Evolutionary conservation across 2,329 filamentous ascomycete genomes (phyloP), one percentile per base, ranked within the genome.

Genomic region (Cordyceps militaris): DNA sequence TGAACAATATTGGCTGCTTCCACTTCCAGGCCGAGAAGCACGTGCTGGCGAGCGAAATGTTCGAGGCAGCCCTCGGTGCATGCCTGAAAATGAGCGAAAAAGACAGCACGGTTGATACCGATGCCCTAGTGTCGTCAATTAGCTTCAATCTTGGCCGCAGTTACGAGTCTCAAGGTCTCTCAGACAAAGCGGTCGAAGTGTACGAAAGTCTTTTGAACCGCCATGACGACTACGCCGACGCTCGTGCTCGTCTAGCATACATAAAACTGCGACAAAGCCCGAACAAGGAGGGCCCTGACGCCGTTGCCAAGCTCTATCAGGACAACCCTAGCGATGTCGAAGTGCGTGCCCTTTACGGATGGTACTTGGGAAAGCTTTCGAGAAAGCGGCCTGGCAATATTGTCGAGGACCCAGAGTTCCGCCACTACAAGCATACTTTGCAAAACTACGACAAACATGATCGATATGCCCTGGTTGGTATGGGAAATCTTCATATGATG

Each of bases 1-100:
- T 99, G 44, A 99, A 97, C 78, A 99, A 99, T 70, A 96, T 97
- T 69, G 94, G 90, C 5, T 97, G 92, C 71, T 97, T 97, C 73
- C 85, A 96, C 64, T 97, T 91, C 64, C 91, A 96, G 68, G 81
- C 85, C 2, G 91, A 96, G 65, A 91, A 91, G 68, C 86, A 88
- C 62, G 84, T 87, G 21, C 79, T 84, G 61, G 92, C 94, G 23
- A 87, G 89, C 63, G 87, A 93, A 52, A 82, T 95, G 74, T 99
- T 97, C 69, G 90, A 99, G 70, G 86, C 89, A n/a, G 94, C 92
- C 0, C 76, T 99, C 56, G 88, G 87, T 61, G 90, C 93, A 16
- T 97, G 92, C 67, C 85, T 95, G 65, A 88, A 88, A 65, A 86
- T 91, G 61, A 84, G 85, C 48, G 86, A 91, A 65, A 87, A 84